Evolutionary conservation across 148 eudicot species (phyloP).

Genomic region (Heliamphora exappendiculata): DNA sequence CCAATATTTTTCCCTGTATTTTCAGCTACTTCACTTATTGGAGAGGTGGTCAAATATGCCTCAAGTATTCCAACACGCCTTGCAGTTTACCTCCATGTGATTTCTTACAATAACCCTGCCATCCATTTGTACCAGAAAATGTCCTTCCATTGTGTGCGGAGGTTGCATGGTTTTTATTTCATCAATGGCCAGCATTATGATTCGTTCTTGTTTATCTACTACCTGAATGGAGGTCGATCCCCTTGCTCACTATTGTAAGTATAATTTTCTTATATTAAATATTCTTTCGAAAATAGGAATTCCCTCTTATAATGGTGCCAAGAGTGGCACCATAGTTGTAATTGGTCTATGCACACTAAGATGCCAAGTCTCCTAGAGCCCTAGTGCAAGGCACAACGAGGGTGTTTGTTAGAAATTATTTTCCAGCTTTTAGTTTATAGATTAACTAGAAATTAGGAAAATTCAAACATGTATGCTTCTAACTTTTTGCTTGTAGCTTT

Average conservation of each 20-base stretch:
- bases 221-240: conserved; percentile 87
- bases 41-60: conserved; percentile 75
- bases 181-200: conserved; percentile 80
- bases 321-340: no score
- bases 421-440: no score
- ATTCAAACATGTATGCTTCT: no score
- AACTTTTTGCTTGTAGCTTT: no score
- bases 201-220: conserved; percentile 81
- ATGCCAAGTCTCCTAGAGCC: no score
- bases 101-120: conserved; percentile 82
- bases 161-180: conserved; percentile 67
- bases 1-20: conserved; percentile 15
- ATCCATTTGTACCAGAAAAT: conserved; percentile 80
- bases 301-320: no score
- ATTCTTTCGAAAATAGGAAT: neutral
- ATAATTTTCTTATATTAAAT: neutral
- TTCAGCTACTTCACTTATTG: conserved; percentile 78
- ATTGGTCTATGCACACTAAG: no score
- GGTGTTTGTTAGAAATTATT: no score
- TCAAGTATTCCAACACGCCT: conserved; percentile 61
- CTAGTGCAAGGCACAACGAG: no score
- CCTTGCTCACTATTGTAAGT: conserved; percentile 97
- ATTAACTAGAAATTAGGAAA: no score
- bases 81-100: conserved; percentile 87
- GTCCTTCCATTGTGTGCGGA: conserved; percentile 76